Evolutionary conservation across 768 basidiomycete genomes (phyloP), one percentile per base, ranked within the genome.

Genomic region (Tylopilus rubrobrunneus): DNA sequence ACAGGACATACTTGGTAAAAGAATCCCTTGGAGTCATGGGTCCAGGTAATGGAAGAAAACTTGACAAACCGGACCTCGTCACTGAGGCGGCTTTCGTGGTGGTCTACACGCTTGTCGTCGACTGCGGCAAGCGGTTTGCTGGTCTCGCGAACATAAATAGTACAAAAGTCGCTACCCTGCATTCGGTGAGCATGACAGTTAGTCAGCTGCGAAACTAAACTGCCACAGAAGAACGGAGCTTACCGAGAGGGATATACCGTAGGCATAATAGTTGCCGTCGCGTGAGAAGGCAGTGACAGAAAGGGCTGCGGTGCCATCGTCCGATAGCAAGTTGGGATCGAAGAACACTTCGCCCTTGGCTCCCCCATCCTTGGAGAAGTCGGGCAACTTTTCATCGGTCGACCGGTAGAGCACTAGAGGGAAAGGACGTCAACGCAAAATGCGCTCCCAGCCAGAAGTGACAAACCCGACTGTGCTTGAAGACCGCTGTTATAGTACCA

Each of bases 401-500:
- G 84, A 85, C 12, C 87, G 79, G 65, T 83, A 82, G 55, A 86
- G 67, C 28, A 86, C 86, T 87, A 54, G 6, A 37, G 44, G 15
- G 36, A 39, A 31, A 28, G 23, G 10, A 34, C 1, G 39, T 52
- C 28, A 44, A 45, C 8, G 19, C 23, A 45, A 34, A 21, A 45
- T 9, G 2, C 9, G 2, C 44, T 27, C 7, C n/a, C n/a, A 1
- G 9, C 17, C 5, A 19, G 48, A 50, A 31, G 7, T 23, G 44
- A 61, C 67, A 37, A 25, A 73, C 71, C 72, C 49, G 80, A 74
- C 63, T 90, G 89, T 1, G 85, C 76, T 57, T 89, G 84, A 27
- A 92, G 77, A 29, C 89, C 90, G 49, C 80, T 83, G 70, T 92
- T 91, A 63, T 85, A 80, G 62, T 78, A 80, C 87, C 89, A 89